Percentiles rank a stretch among this genome's conserved stretches.
phyloP scores from a whole-genome alignment of 73 alveolate species.

The Breviolum minutum region DNA sequence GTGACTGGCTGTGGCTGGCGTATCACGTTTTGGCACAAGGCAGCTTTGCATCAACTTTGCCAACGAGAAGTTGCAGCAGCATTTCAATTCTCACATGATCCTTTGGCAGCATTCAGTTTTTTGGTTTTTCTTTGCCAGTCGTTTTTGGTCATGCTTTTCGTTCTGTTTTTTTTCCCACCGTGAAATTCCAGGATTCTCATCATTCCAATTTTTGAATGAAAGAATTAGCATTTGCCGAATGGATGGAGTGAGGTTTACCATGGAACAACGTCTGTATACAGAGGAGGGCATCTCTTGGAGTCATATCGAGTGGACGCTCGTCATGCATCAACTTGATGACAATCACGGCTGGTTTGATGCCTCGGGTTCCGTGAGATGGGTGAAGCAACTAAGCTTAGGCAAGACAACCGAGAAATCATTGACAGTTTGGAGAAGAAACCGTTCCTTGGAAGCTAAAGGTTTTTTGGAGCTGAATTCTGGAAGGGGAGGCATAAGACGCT shows the following conservation, averaged over 20 bases:
- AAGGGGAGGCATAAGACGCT: too few relatives aligned
- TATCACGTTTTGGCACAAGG: slow-evolving; percentile 96
- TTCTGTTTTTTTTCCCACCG: background rate
- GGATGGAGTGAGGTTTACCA: slow-evolving; percentile 36
- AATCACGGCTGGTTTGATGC: background rate
- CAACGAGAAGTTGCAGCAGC: slow-evolving; percentile 99
- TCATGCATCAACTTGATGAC: background rate
- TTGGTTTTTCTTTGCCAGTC: background rate
- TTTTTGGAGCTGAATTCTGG: too few relatives aligned
- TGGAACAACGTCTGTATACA: slow-evolving; percentile 97
- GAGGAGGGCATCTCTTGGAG: slow-evolving; percentile 98
- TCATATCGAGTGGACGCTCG: slow-evolving; percentile 96
- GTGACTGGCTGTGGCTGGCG: slow-evolving; percentile 82
- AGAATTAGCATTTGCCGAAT: background rate
- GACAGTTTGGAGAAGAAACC: slow-evolving; percentile 87
- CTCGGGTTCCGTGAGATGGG: background rate
- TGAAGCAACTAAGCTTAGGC: background rate
- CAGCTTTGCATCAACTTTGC: slow-evolving; percentile 99
- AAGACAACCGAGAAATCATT: slow-evolving; percentile 70
- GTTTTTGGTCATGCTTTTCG: background rate
- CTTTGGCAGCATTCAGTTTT: background rate
- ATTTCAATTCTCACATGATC: slow-evolving; percentile 98
- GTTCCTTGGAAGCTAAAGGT: background rate
- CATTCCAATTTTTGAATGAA: background rate
- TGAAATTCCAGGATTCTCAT: background rate